Conservation (phyloP, 2,329 filamentous ascomycete genomes). For the Septoria petroselini region DNA sequence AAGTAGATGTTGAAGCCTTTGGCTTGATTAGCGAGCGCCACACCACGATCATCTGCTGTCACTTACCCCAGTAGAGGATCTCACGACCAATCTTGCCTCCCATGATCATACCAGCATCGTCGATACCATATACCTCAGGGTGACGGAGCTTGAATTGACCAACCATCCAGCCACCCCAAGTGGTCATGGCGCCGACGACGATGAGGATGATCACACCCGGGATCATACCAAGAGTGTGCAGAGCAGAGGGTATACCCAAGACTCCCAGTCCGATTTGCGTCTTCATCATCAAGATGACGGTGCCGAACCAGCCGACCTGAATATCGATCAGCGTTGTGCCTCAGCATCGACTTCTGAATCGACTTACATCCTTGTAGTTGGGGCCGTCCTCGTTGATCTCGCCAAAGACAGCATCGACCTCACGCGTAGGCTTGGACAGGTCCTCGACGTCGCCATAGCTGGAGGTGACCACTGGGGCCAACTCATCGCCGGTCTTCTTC, state of each 20-base stretch:
- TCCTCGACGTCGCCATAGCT: conserved; percentile 23
- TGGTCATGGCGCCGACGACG: conserved; percentile 45
- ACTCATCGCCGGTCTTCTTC: conserved; percentile 23
- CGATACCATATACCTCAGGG: conserved; percentile 56
- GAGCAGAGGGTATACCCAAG: conserved; percentile 48
- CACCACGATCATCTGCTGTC: neutral
- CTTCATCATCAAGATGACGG: conserved; percentile 48
- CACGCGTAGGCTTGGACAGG: conserved; percentile 11
- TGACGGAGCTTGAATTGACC: conserved; percentile 55
- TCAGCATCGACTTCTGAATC: neutral
- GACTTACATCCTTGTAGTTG: conserved; percentile 29
- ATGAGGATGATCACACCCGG: conserved; percentile 49
- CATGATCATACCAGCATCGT: conserved; percentile 54
- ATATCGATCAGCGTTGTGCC: neutral
- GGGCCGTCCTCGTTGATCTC: conserved; percentile 22
- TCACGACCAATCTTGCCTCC: conserved; percentile 54
- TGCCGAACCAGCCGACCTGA: conserved; percentile 43
- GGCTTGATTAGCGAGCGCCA: conserved; percentile 1
- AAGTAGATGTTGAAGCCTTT: conserved; percentile 22
- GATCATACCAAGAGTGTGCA: conserved; percentile 47
- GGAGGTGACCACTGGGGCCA: conserved; percentile 19
- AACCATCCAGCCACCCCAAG: conserved; percentile 51
- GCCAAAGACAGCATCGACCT: conserved; percentile 23
- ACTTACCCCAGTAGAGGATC: conserved; percentile 39
- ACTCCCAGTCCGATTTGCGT: conserved; percentile 48